Base-by-base conservation (phyloP, 1,284 basidiomycete genomes). In the Rhodotorula sp. region DNA sequence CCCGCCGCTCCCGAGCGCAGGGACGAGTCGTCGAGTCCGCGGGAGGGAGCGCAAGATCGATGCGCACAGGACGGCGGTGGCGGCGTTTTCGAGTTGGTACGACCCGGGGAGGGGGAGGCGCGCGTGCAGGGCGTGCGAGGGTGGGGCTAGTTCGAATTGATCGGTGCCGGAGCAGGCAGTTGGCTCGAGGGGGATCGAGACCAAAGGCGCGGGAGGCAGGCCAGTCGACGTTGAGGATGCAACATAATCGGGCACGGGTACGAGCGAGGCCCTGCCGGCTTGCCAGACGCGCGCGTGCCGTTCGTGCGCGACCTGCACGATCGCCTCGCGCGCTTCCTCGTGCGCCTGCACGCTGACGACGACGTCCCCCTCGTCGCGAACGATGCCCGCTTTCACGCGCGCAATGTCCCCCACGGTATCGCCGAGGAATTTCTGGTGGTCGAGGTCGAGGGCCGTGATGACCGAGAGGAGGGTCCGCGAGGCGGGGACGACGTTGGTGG, bases 371-470 rank as follows among this genome's bases (percentile, higher is more conserved):
- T 86, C 87, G 2, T 79, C 77, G 64, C 92, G 86, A 20, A 89
- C 87, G 67, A 99, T 97, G 2, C 88, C 88, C 0, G 90, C 89
- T 81, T 99, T 99, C 79, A 97, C 91, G 52, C 81, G 82, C 0
- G 94, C 87, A 72, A 99, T 98, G 39, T 85, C 87, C 7, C 83
- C 84, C 10, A 94, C 83, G 0, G 91, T 90, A 67, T 86, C 81
- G 0, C 96, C 97, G 6, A 99, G 85, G 79, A 97, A 92, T 10
- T 87, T 87, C 75, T 96, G 92, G 81, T 99, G 96, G 81, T 99
- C 97, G 54, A 97, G 83, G 79, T 93, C 94, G 49, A 99, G 91
- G 2, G 89, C 84, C 0, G 93, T 92, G 48, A 99, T 85, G 23
- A 89, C 89, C 48, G 91, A 93, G 3, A 90, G 88, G 29, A 95